Base-by-base conservation (phyloP, 306 rosid species). In the Vigna angularis region DNA sequence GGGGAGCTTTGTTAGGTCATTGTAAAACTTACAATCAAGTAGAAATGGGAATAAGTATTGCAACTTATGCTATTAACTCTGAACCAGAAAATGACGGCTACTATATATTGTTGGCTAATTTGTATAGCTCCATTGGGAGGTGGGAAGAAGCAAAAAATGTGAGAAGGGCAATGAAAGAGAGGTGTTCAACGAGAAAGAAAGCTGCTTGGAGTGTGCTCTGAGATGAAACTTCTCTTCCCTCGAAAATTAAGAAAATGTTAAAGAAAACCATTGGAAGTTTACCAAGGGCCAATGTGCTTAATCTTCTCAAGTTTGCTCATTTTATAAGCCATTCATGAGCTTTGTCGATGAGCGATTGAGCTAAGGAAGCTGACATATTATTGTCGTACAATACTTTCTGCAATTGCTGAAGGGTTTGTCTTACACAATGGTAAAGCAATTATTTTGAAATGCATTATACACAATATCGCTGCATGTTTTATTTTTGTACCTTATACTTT, bases 371-470 rank as follows among this genome's bases (percentile, higher is more conserved):
- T 32, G 67, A 15, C 22, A 30, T 30, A 42, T 62, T 61, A 61
- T 61, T 62, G 34, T 32, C 67, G 32, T 32, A 45, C n/a, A 62
- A 62, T 62, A 62, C 13, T 62, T 62, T 34, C 36, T 7, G 11
- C 47, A 62, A 95, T 95, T 73, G 99, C 97, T 40, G 99, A 95
- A 90, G 99, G 99, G 99, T 95, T 85, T 57, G 93, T 78, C 77
- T 44, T 56, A 58, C 53, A 61, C 51, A 51, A 18, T 58, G 50
- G n/a, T 59, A 20, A 44, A 16, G 22, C 34, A 70, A 13, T 50
- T 65, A 68, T 64, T 28, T 73, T 66, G 47, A 56, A 48, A 49
- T 70, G 56, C 53, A 51, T 59, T 42, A 49, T 38, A 30, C 15
- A 17, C 36, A 30, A 50, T 48, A 26, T 26, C 26, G 26, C 38